Evolutionary conservation across 352 stramenopile species (phyloP), one percentile per base, ranked within the genome.

Genomic region (Phytophthora macrochlamydospora): DNA sequence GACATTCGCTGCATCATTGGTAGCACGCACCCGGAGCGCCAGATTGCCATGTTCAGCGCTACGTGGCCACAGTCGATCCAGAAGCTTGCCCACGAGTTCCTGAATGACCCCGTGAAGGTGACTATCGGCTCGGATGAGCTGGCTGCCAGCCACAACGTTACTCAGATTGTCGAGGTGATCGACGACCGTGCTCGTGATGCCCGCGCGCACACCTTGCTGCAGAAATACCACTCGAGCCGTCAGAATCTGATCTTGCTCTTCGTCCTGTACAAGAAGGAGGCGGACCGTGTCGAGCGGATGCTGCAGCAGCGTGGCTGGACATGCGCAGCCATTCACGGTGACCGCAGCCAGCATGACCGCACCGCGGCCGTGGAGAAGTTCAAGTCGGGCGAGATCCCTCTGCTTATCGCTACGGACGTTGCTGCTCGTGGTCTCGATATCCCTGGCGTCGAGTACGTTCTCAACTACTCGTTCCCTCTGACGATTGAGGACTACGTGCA

Each of bases 201-300:
- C 14, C 86, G 82, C 29, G 81, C 99, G 24, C 82, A 96, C 52
- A 64, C 92, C 56, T 78, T 99, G n/a, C 73, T 99, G 53, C 71
- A 93, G 56, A 93, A 98, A 69, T 98, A 98, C 70, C 92, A 98
- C 76, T 82, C 73, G 57, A 90, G 73, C 65, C 91, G 73, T 69
- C 94, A 75, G 84, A 98, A 99, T 78, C 90, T 94, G 28, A 82
- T 99, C 42, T 75, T 99, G 32, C 75, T 99, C 2, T 99, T 99
- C 75, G 97, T 97, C 14, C 81, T 99, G 44, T 99, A 99, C 81
- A 99, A 99, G 89, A 99, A 99, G 73, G 98, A 99, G 72, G 97
- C 96, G 2, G 95, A 98, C 65, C 87, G 97, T 18, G 83, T 99
- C 37, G 97, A 99, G 75, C 78, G 81, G 32, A 97, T 95, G 64